Evolutionary conservation across 352 stramenopile species (phyloP), one percentile per base, ranked within the genome.

Genomic region (Phytophthora capsici): DNA sequence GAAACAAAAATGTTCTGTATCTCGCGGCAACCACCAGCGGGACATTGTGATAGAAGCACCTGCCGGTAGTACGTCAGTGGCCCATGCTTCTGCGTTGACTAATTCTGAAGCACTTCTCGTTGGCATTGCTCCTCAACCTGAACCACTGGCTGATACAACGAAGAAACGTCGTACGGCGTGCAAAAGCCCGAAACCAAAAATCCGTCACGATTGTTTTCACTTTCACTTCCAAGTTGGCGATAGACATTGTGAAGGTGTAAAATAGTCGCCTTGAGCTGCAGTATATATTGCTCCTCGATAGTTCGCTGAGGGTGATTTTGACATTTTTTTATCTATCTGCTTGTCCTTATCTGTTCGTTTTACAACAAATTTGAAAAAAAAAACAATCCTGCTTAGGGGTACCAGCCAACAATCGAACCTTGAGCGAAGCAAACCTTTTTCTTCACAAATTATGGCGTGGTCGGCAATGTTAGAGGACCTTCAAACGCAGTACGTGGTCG

Each of bases 191-290:
- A n/a, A n/a, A n/a, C n/a, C n/a, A n/a, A 36, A 12, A 12, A n/a
- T 20, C 16, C 53, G 17, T 20, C 38, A 7, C 38, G 40, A 46
- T 58, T 64, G 9, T 67, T 66, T 9, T 37, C 48, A 16, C 3
- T 50, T 20, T 37, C 45, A 4, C 30, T 48, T 22, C 65, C 58
- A 20, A 71, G 75, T 34, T 45, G 57, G n/a, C 14, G 49, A 47
- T 63, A 38, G 22, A 61, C 9, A 34, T 78, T 53, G 19, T 78
- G 64, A 22, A 88, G 54, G 23, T 73, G 61, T 12, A 77, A 20
- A 38, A 91, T 89, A 47, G 90, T 79, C 19, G 51, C 51, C 34
- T 91, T 90, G 17, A 91, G 61, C 45, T 90, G 83, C 10, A 47
- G 56, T 26, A 91, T 58, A 47, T 91, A 91, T 13, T 59, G 62